phyloP scores from a whole-genome alignment of 176 grass and related monocot species.

The Hordeum marinum region DNA sequence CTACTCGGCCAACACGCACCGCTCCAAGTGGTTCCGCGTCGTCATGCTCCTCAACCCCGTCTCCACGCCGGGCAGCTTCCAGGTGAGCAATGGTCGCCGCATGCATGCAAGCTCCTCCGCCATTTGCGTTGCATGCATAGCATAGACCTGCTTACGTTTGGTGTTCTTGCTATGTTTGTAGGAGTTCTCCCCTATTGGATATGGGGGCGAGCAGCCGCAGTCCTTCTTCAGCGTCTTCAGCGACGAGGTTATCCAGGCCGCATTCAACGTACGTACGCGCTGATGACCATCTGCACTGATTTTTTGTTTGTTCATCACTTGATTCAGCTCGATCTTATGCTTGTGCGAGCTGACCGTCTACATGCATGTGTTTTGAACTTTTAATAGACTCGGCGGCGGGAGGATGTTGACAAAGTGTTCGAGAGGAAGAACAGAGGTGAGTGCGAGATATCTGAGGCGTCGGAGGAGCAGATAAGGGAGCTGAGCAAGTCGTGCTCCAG shows the following conservation, averaged over 20 bases:
- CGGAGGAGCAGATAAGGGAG: constrained; percentile 60
- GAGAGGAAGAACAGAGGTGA: constrained; percentile 35
- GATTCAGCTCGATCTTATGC: background rate
- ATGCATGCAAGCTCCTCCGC: too few relatives aligned
- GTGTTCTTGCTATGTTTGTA: background rate
- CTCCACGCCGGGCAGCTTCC: constrained; percentile 42
- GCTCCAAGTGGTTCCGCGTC: constrained; percentile 39
- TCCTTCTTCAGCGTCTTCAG: constrained; percentile 66
- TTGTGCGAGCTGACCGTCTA: too few relatives aligned
- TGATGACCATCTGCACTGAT: background rate
- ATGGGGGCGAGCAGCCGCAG: constrained; percentile 27
- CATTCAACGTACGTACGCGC: constrained; percentile 48
- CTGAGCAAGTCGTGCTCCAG: constrained; percentile 41
- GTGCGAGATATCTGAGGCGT: constrained; percentile 45
- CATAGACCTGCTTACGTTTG: background rate
- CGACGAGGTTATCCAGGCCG: constrained; percentile 57
- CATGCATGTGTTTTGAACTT: background rate
- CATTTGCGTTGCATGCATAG: too few relatives aligned
- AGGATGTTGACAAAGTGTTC: constrained; percentile 47
- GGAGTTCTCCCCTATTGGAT: constrained; percentile 50
- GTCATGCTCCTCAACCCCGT: constrained; percentile 58
- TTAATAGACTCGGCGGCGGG: constrained; percentile 32
- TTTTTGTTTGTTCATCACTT: background rate
- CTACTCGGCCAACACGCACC: constrained; percentile 62
- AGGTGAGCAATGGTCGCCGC: constrained; percentile 22